Evolutionary conservation across 2,329 filamentous ascomycete genomes (phyloP), one percentile per base, ranked within the genome.

Genomic region (Aspergillus thermomutatus): DNA sequence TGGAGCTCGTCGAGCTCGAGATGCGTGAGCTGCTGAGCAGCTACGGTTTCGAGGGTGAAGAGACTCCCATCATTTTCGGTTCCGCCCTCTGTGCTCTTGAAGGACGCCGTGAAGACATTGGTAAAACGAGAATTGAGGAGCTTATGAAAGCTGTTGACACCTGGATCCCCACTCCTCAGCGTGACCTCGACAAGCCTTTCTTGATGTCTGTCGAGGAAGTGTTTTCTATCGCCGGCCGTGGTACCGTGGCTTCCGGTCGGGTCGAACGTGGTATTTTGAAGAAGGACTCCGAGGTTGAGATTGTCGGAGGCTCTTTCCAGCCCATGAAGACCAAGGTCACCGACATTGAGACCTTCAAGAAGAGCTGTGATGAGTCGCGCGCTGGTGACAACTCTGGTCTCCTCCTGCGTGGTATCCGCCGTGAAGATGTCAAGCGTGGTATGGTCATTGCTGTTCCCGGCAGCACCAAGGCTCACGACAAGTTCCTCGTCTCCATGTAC

Each of bases 1-100:
- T 99, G 87, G 94, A 99, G 82, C 90, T 99, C 58, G 94, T 99
- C 75, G 94, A 99, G 86, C 96, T 99, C 89, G 94, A 99, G 83
- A 99, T 99, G 94, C 91, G 94, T 72, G 94, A 99, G 81, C 87
- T 99, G 55, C 88, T 99, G 59, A 86, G 73, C 71, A 88, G 87
- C 68, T 99, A 99, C 79, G 92, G 92, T 61, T 99, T 99, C 76
- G 94, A 99, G 80, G 94, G 94, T 68, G 95, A 99, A 71, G 91
- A 97, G 55, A 99, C 94, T 52, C 94, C 94, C 62, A 96, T 99
- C 76, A 83, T 99, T 77, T 89, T 99, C 83, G 94, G 94, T 62
- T 99, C 94, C 68, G 94, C 94, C 65, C 88, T 99, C 51, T 96
- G 92, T 81, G 92, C 94, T 53, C 83, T 99, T 52, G 92, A 99